A percentile compares a stretch with the other conserved stretches of the same genome.
Evolutionary conservation across 495 filamentous ascomycete species (phyloP).

Genomic region (Penicillium robsamsonii): DNA sequence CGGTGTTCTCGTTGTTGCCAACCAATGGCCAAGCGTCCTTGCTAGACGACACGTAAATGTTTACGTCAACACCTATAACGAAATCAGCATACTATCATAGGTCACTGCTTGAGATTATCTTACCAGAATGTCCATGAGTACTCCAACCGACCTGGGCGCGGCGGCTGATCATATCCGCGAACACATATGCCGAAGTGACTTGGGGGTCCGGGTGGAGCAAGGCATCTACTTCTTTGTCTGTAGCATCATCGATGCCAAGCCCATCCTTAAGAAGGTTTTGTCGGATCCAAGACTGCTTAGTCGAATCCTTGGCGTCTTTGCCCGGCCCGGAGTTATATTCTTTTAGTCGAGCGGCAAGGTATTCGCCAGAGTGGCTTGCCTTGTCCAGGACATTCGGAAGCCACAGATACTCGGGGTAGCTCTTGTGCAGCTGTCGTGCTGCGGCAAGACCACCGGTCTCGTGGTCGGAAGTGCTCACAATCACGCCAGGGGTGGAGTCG

Average conservation of each 20-base stretch:
- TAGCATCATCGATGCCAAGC: constrained; percentile 74
- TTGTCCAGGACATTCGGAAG: constrained; percentile 77
- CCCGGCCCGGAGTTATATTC: constrained; percentile 47
- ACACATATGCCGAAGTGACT: constrained; percentile 51
- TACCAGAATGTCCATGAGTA: constrained; percentile 81
- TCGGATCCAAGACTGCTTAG: constrained; percentile 54
- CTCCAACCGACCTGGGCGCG: constrained; percentile 90
- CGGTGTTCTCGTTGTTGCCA: constrained; percentile 94
- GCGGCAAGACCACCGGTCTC: constrained; percentile 87
- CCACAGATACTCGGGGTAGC: constrained; percentile 83
- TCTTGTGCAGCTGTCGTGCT: constrained; percentile 66
- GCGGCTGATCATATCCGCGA: constrained; percentile 81
- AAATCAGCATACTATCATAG: constrained; percentile 18
- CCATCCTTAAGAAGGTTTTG: constrained; percentile 58
- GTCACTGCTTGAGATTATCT: not conserved
- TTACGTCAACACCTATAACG: constrained; percentile 70
- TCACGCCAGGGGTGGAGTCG: constrained; percentile 67
- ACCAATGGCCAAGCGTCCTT: constrained; percentile 51
- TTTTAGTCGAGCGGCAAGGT: constrained; percentile 58
- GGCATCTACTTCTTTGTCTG: constrained; percentile 64
- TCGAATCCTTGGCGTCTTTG: constrained; percentile 20
- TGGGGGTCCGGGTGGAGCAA: constrained; percentile 55
- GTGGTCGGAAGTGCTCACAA: constrained; percentile 90
- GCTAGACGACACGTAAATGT: constrained; percentile 71
- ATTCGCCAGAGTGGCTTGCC: constrained; percentile 74